These are phyloP conservation scores for Dissophora globulifera DNA, from an alignment of 192 early-diverging fungal genomes.

Conservation along the genomic window DNA sequence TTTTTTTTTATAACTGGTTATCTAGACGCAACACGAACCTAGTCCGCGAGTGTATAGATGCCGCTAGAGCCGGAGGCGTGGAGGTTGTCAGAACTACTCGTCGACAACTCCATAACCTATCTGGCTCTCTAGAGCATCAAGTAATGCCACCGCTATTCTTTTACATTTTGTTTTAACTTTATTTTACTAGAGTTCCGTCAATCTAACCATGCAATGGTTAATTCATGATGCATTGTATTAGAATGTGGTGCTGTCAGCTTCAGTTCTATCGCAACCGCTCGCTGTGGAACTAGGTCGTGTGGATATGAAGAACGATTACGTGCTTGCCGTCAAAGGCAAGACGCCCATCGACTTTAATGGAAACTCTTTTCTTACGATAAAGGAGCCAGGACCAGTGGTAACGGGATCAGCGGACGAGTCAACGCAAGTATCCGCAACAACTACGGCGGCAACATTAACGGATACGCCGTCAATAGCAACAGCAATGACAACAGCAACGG, in stretches of 20 bases:
- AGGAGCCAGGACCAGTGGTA: not conserved
- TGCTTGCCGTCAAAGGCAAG: not conserved
- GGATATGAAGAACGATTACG: slow-evolving; percentile 2
- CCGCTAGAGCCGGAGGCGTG: slow-evolving; percentile 5
- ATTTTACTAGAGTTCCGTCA: too few species aligned
- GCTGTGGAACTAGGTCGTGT: not conserved
- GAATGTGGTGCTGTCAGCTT: slow-evolving; percentile 58
- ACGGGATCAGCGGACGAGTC: not conserved
- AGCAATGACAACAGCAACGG: too few species aligned
- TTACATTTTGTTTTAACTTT: too few species aligned
- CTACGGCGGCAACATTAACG: not conserved
- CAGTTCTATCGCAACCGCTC: not conserved
- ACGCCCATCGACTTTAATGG: not conserved
- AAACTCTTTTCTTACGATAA: not conserved
- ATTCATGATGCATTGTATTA: slow-evolving; percentile 3
- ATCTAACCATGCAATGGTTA: too few species aligned
- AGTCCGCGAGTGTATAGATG: not conserved
- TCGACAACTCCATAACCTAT: slow-evolving; percentile 44
- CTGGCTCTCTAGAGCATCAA: slow-evolving; percentile 50
- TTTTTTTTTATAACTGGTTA: too few species aligned
- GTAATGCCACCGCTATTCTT: too few species aligned
- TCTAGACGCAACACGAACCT: not conserved
- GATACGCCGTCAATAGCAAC: too few species aligned
- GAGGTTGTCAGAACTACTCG: slow-evolving; percentile 26
- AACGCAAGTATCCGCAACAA: not conserved